Conservation (phyloP, 768 basidiomycete species). For the Cantharellus anzutake region DNA sequence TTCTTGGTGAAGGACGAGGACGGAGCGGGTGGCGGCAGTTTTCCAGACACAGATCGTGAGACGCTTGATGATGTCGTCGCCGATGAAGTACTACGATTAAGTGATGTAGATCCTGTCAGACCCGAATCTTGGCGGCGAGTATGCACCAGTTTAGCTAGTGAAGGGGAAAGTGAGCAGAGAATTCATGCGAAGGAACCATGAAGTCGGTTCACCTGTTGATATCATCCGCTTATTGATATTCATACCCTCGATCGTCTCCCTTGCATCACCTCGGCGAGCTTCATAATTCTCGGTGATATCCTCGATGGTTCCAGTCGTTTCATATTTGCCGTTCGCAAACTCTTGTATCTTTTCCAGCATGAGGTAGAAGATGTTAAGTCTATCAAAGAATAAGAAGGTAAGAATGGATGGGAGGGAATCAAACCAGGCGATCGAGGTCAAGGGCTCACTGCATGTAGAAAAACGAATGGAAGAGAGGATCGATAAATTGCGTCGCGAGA, state of each 20-base stretch:
- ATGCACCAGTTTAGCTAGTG: slow-evolving; percentile 11
- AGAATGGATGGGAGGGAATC: not conserved
- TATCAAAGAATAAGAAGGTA: slow-evolving; percentile 15
- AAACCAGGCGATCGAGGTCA: not conserved
- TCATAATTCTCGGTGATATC: slow-evolving; percentile 67
- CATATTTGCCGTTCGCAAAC: slow-evolving; percentile 62
- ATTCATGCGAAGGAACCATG: not conserved
- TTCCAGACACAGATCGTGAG: not conserved
- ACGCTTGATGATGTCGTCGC: not conserved
- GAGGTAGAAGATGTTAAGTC: slow-evolving; percentile 85
- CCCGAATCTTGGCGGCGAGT: slow-evolving; percentile 11
- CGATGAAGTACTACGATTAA: no score
- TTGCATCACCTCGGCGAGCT: slow-evolving; percentile 64
- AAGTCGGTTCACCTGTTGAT: slow-evolving; percentile 45
- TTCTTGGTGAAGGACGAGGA: slow-evolving; percentile 4
- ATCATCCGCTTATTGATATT: slow-evolving; percentile 67
- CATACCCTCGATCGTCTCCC: slow-evolving; percentile 57
- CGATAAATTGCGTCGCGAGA: slow-evolving; percentile 75
- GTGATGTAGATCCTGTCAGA: not conserved
- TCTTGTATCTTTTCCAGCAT: slow-evolving; percentile 85
- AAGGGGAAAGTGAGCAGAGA: not conserved
- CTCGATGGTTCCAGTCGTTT: slow-evolving; percentile 42
- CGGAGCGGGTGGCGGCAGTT: not conserved
- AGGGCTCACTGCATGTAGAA: slow-evolving; percentile 93
- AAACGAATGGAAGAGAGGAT: slow-evolving; percentile 95